phyloP scores from a whole-genome alignment of 1,284 basidiomycete species.

The Termitomyces sp. region DNA sequence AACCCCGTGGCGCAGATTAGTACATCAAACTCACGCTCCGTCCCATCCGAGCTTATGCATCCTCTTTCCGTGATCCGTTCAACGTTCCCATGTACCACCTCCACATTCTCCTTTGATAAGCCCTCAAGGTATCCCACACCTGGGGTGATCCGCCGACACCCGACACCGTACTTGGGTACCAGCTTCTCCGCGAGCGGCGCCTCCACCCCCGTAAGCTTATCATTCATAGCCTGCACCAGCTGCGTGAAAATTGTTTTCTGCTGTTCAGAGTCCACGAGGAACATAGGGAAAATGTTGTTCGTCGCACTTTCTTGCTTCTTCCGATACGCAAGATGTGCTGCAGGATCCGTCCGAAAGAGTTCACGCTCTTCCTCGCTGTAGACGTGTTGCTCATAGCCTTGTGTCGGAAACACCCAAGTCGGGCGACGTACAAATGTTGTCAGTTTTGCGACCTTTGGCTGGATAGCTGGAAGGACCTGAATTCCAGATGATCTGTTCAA shows the following conservation, averaged over 20 bases:
- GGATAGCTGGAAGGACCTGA: conserved; percentile 29
- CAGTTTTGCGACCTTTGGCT: conserved; percentile 25
- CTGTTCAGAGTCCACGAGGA: conserved; percentile 18
- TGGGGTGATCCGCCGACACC: conserved; percentile 27
- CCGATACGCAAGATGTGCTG: conserved; percentile 22
- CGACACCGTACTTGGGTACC: conserved; percentile 25
- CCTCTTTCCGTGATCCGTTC: conserved; percentile 24
- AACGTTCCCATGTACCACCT: conserved; percentile 25
- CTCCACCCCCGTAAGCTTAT: conserved; percentile 16
- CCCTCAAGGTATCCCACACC: conserved; percentile 28
- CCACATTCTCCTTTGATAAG: conserved; percentile 24
- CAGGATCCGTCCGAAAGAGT: conserved; percentile 21
- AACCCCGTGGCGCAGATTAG: conserved; percentile 33
- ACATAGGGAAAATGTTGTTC: conserved; percentile 22
- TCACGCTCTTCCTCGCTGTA: conserved; percentile 23
- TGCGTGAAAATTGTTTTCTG: conserved; percentile 17
- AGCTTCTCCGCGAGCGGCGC: conserved; percentile 10
- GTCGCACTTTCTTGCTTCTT: conserved; percentile 20
- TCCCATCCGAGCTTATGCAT: conserved; percentile 20
- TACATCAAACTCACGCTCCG: conserved; percentile 26
- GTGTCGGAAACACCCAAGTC: conserved; percentile 27
- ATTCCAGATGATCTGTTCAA: conserved; percentile 31
- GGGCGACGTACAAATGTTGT: conserved; percentile 27
- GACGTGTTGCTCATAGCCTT: conserved; percentile 20
- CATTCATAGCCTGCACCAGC: conserved; percentile 21